Conservation (phyloP, 176 grass and related monocot species). For the Cocos nucifera region DNA sequence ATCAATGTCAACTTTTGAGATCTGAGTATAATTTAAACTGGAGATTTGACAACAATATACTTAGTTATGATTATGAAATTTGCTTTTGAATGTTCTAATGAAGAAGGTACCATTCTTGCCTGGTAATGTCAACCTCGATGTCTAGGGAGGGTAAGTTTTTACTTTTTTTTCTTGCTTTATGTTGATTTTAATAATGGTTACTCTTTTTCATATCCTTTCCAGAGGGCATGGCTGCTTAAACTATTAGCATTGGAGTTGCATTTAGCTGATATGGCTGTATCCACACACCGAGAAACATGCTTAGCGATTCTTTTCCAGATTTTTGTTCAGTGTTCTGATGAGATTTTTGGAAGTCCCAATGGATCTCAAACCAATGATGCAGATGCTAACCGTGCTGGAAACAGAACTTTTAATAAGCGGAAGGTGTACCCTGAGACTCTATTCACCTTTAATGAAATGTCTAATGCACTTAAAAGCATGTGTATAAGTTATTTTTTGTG, state of each 20-base stretch:
- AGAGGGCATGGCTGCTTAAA: conserved; percentile 95
- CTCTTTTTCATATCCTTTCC: conserved; percentile 15
- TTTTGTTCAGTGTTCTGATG: conserved; percentile 35
- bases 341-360: conserved; percentile 26
- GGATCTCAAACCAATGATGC: conserved; percentile 22
- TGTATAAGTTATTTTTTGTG: no score
- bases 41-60: no score
- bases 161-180: not conserved
- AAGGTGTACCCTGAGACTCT: conserved; percentile 32
- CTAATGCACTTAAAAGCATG: no score
- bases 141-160: no score
- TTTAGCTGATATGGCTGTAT: conserved; percentile 69
- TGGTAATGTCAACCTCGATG: no score
- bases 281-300: conserved; percentile 59
- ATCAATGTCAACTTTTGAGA: no score
- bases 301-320: conserved; percentile 64
- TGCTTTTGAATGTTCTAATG: no score
- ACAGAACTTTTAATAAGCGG: conserved; percentile 32
- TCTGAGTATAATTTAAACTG: no score
- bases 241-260: conserved; percentile 82
- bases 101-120: no score
- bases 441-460: not conserved
- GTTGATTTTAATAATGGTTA: not conserved
- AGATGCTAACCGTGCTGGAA: conserved; percentile 14
- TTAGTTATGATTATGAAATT: no score